phyloP scores from a whole-genome alignment of 2,329 filamentous ascomycete species.

The Coniochaeta hoffmannii region DNA sequence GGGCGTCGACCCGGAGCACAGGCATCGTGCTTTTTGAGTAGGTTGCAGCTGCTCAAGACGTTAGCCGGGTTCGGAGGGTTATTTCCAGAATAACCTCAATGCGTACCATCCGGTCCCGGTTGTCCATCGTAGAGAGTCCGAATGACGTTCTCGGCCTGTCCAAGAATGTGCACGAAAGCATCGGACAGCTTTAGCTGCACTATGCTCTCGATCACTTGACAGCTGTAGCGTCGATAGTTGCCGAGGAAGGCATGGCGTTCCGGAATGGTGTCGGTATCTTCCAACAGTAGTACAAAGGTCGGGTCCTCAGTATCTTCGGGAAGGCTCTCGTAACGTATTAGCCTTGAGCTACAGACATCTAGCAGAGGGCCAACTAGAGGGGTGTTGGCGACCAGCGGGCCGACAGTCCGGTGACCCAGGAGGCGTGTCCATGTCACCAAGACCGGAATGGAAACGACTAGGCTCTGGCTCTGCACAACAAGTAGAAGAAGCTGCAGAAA shows the following conservation, averaged over 20 bases:
- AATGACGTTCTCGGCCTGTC: conserved; percentile 66
- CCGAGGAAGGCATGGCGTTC: conserved; percentile 92
- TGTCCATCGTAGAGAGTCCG: conserved; percentile 67
- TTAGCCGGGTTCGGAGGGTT: background rate
- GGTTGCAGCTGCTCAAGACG: conserved; percentile 32
- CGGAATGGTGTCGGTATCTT: conserved; percentile 91
- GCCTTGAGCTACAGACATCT: conserved; percentile 72
- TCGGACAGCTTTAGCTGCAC: conserved; percentile 76
- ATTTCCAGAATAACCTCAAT: no score
- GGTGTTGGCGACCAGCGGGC: conserved; percentile 53
- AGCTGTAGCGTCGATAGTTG: conserved; percentile 89
- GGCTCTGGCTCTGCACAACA: conserved; percentile 76
- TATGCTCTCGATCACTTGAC: conserved; percentile 78
- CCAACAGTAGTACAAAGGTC: conserved; percentile 73
- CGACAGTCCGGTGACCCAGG: conserved; percentile 63
- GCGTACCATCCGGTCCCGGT: conserved; percentile 57
- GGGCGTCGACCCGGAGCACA: conserved; percentile 76
- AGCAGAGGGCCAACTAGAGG: conserved; percentile 67
- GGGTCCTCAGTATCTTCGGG: conserved; percentile 76
- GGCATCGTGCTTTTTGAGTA: conserved; percentile 65
- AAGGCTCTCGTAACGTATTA: conserved; percentile 82
- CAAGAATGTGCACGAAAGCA: conserved; percentile 81
- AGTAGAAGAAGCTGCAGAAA: conserved; percentile 74
- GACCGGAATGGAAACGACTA: conserved; percentile 88
- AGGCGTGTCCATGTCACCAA: conserved; percentile 85